Evolutionary conservation across 2,329 filamentous ascomycete genomes (phyloP).

Genomic region (Phoma sp.): DNA sequence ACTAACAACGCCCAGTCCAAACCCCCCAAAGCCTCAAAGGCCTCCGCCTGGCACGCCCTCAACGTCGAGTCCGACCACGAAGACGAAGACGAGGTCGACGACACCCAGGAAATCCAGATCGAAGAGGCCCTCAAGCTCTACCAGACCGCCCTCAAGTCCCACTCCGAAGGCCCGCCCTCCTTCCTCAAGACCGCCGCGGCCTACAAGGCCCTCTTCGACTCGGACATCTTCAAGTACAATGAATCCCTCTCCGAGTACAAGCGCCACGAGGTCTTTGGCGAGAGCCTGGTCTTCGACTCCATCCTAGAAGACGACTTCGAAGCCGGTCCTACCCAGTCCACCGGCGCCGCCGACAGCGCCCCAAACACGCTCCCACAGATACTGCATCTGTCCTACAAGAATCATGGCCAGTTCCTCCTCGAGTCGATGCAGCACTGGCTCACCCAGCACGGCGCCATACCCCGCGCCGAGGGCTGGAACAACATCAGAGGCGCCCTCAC

Average conservation of each 20-base stretch:
- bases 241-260: constrained; percentile 87
- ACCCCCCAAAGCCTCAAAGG: constrained; percentile 19
- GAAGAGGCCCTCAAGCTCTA: constrained; percentile 97
- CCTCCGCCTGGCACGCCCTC: constrained; percentile 74
- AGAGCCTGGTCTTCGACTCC: constrained; percentile 51
- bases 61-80: constrained; percentile 95
- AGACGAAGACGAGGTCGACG: constrained; percentile 88
- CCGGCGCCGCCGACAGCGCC: constrained; percentile 72
- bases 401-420: constrained; percentile 89
- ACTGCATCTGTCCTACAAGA: constrained; percentile 92
- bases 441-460: constrained; percentile 40
- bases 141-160: constrained; percentile 86
- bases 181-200: constrained; percentile 79
- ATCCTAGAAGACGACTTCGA: constrained; percentile 49
- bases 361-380: constrained; percentile 87
- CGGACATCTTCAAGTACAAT: constrained; percentile 91
- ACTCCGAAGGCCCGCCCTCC: constrained; percentile 80
- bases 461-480: constrained; percentile 39
- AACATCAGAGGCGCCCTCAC: constrained; percentile 49
- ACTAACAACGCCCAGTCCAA: constrained; percentile 43
- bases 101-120: constrained; percentile 94
- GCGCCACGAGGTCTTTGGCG: constrained; percentile 64
- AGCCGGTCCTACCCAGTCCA: constrained; percentile 52
- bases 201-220: constrained; percentile 84
- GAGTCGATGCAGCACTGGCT: constrained; percentile 69